Percentiles rank a stretch among this genome's conserved stretches.
Conservation (phyloP, 148 eudicot species). For the Chenopodium berlandieri region DNA sequence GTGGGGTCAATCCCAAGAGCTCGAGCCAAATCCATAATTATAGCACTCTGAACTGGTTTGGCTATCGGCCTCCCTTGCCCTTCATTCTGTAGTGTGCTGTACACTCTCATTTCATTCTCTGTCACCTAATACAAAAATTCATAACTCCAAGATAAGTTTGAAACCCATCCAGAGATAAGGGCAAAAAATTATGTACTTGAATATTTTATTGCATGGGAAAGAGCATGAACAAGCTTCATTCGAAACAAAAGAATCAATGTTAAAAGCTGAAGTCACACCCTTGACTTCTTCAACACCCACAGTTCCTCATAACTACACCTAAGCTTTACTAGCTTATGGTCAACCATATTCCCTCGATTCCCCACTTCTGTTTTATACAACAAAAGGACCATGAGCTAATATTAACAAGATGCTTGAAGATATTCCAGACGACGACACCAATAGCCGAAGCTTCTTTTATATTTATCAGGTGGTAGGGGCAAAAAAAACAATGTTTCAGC, state of each 20-base stretch:
- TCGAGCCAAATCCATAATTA: slow-evolving; percentile 70
- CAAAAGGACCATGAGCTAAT: not conserved
- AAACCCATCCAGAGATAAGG: not conserved
- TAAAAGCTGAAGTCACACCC: not conserved
- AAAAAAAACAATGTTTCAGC: not conserved
- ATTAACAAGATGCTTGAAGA: not conserved
- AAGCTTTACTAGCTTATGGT: no score
- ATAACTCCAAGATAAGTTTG: slow-evolving; percentile 1
- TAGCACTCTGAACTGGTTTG: slow-evolving; percentile 61
- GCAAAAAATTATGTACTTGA: no score
- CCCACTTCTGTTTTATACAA: no score
- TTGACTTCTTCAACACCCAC: no score
- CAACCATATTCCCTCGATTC: no score
- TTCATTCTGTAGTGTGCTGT: slow-evolving; percentile 49
- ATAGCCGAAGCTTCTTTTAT: not conserved
- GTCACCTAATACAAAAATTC: slow-evolving; percentile 45
- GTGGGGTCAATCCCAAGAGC: slow-evolving; percentile 52
- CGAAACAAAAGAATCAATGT: no score
- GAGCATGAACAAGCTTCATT: not conserved
- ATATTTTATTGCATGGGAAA: not conserved
- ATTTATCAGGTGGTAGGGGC: not conserved
- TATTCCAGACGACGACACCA: not conserved
- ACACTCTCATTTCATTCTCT: slow-evolving; percentile 57
- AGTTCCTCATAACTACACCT: no score
- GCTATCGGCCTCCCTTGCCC: slow-evolving; percentile 50